These are phyloP conservation scores for Neurospora cerealis DNA, from an alignment of 495 filamentous ascomycete genomes.

Conservation along the genomic window DNA sequence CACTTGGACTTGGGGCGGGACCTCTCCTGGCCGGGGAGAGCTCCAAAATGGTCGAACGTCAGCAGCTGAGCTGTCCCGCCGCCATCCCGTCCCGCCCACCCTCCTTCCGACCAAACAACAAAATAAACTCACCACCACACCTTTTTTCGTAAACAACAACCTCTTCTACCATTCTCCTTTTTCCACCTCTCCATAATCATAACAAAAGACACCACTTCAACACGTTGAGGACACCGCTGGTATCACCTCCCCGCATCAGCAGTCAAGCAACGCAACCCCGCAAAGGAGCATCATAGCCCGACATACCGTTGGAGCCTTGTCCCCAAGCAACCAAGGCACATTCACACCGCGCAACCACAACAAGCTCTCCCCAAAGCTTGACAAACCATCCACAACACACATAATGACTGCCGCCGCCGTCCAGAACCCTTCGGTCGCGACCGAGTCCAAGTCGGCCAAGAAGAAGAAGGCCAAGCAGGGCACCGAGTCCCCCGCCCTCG, in stretches of 20 bases:
- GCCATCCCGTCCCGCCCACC: not conserved
- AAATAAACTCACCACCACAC: not conserved
- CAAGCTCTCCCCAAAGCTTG: constrained; percentile 1
- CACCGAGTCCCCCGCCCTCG: constrained; percentile 37
- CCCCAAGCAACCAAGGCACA: not conserved
- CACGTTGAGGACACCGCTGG: not conserved
- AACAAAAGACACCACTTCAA: not conserved
- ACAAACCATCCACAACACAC: constrained; percentile 7
- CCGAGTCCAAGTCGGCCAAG: constrained; percentile 52
- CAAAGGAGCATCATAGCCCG: not conserved
- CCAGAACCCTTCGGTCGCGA: constrained; percentile 39
- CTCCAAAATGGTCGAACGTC: not conserved
- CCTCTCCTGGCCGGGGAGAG: not conserved
- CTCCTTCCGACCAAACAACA: not conserved
- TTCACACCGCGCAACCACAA: not conserved
- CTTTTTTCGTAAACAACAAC: not conserved
- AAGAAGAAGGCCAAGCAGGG: constrained; percentile 66
- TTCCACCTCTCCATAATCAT: not conserved
- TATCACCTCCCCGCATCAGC: not conserved
- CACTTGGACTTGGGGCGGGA: not conserved
- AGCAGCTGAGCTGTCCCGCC: not conserved
- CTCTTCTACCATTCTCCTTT: not conserved
- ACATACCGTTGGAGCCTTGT: not conserved
- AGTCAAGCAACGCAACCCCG: not conserved
- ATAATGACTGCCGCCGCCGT: constrained; percentile 39